Evolutionary conservation across 176 grass and related monocot genomes (phyloP).

Genomic region (maize (Zea mays)): DNA sequence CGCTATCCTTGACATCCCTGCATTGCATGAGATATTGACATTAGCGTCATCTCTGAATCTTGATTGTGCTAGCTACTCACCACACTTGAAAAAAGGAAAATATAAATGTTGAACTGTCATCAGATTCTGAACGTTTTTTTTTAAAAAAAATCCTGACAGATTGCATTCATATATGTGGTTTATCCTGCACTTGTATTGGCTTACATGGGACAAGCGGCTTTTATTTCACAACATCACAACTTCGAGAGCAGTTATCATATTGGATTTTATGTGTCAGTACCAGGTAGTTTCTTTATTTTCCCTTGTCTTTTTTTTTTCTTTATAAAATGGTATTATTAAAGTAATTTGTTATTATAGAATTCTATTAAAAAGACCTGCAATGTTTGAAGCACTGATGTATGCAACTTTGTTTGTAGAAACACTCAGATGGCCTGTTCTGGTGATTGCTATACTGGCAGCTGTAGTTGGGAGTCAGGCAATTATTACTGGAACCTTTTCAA

Average conservation of each 20-base stretch:
- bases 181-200: slow-evolving; percentile 91
- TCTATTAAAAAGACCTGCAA: not conserved
- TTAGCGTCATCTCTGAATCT: slow-evolving; percentile 17
- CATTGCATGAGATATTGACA: not conserved
- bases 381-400: slow-evolving; percentile 26
- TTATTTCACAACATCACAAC: slow-evolving; percentile 90
- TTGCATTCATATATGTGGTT: slow-evolving; percentile 82
- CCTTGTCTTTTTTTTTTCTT: slow-evolving; percentile 9
- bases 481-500: slow-evolving; percentile 96
- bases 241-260: slow-evolving; percentile 81
- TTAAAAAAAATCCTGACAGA: slow-evolving; percentile 45
- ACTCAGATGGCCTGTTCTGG: slow-evolving; percentile 93
- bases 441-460: slow-evolving; percentile 90
- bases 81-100: not conserved
- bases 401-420: slow-evolving; percentile 59
- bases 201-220: slow-evolving; percentile 98
- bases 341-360: not conserved
- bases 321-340: not conserved
- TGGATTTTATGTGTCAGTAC: slow-evolving; percentile 98
- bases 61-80: slow-evolving; percentile 8
- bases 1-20: not conserved
- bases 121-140: slow-evolving; percentile 8
- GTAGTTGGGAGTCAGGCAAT: slow-evolving; percentile 94
- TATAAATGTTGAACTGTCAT: not conserved
- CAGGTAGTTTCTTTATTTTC: slow-evolving; percentile 57